Percentiles rank a stretch among this genome's conserved stretches.
phyloP scores from a whole-genome alignment of 371 early-diverging fungal species.

The Apophysomyces variabilis region DNA sequence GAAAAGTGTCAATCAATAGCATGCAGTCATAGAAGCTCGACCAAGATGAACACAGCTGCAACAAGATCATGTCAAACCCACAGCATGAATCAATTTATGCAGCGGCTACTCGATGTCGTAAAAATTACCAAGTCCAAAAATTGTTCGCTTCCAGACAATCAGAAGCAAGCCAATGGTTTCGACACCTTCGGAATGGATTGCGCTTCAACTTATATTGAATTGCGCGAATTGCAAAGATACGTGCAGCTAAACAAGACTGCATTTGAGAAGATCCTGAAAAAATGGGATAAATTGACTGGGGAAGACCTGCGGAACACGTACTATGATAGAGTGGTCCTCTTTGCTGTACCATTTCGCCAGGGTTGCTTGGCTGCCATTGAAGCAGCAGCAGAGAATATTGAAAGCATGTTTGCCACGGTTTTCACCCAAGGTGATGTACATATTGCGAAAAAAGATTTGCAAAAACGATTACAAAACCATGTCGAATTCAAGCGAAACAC shows the following conservation, averaged over 20 bases:
- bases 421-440: slow-evolving; percentile 52
- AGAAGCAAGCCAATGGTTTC: slow-evolving; percentile 8
- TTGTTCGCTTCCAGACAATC: neutral
- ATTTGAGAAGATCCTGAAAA: slow-evolving; percentile 93
- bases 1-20: neutral
- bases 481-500: slow-evolving; percentile 80
- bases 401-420: slow-evolving; percentile 55
- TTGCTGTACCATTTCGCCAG: slow-evolving; percentile 52
- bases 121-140: too few relatives aligned
- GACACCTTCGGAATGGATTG: slow-evolving; percentile 19
- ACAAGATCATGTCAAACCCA: too few relatives aligned
- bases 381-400: slow-evolving; percentile 46
- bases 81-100: neutral
- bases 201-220: slow-evolving; percentile 16
- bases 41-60: neutral
- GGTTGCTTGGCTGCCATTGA: slow-evolving; percentile 44
- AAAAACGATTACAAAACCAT: slow-evolving; percentile 67
- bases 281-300: slow-evolving; percentile 87
- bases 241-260: slow-evolving; percentile 89
- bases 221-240: slow-evolving; percentile 83
- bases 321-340: slow-evolving; percentile 54
- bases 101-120: neutral
- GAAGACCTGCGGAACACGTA: slow-evolving; percentile 39
- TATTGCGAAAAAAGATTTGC: slow-evolving; percentile 62
- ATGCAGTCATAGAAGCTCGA: neutral